Base-by-base conservation (phyloP, 495 filamentous ascomycete species). In the Hypoxylon crocopeplum region DNA sequence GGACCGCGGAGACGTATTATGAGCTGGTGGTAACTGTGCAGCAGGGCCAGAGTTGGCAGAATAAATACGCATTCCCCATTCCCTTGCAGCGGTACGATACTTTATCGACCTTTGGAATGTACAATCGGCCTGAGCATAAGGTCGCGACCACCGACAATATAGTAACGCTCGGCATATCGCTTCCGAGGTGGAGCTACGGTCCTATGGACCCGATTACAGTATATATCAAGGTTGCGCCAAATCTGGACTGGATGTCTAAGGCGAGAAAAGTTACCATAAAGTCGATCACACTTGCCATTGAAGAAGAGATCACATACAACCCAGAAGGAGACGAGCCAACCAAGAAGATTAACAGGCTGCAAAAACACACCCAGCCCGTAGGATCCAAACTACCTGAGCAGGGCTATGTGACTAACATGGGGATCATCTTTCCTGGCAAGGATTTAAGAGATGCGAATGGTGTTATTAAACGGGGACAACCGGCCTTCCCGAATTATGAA, bases 61-160 rank as follows among this genome's bases (percentile, higher is more conserved):
- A 88, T 66, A 96, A 95, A 77, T 94, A 93, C 67, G 74, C 87
- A 5, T 96, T 97, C 59, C 93, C 94, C 1, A 90, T 98, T 1
- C 95, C 94, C 10, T 85, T 98, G 58, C 82, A 86, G 58, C 83
- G 94, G 61, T 98, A 97, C 75, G 94, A 98, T 72, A 98, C 92
- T 2, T 79, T 98, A 22, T 97, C 93, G 17, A 98, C 94, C 24
- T 98, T 98, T 74, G 95, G 94, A 70, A 98, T 98, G 94, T 98
- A 97, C 76, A 97, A 98, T 75, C 87, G 92, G 21, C 94, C 92
- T 7, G 94, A 97, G 72, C 86, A 85, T 45, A 90, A 90, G 41
- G 90, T 96, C 58, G 83, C 83, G 46, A 87, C 92, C 48, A 82
- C 90, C 32, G 94, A 98, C 72, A 93, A 96, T 69, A 75, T 98